These are phyloP conservation scores for Umbelopsis isabellina DNA, from an alignment of 192 early-diverging fungal species.

Conservation along the genomic window DNA sequence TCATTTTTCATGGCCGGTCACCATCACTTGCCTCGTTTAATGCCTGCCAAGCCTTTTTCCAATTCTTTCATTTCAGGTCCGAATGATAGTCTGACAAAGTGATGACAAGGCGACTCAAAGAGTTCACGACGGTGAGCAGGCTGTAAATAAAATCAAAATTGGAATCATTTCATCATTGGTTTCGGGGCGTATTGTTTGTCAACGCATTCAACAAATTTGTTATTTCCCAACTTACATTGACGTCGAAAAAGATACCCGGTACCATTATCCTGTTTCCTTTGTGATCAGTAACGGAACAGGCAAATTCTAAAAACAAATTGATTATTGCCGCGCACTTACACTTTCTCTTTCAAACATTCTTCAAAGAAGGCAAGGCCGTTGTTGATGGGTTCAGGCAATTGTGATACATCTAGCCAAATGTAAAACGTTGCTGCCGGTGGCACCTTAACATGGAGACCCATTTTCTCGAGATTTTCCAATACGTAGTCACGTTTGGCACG, in stretches of 20 bases:
- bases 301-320: neutral
- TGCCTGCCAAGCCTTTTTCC: constrained; percentile 49
- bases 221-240: constrained; percentile 42
- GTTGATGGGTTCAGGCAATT: constrained; percentile 54
- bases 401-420: constrained; percentile 53
- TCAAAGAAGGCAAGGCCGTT: constrained; percentile 59
- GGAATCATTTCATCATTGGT: neutral
- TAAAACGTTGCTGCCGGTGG: constrained; percentile 60
- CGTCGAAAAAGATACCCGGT: constrained; percentile 61
- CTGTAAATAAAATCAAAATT: neutral
- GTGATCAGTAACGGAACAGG: neutral
- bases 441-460: constrained; percentile 43
- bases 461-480: constrained; percentile 37
- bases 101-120: constrained; percentile 56
- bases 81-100: constrained; percentile 58
- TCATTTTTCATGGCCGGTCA: neutral
- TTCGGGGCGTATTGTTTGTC: neutral
- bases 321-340: constrained; percentile 43
- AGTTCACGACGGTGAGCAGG: constrained; percentile 57
- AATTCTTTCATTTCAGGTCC: constrained; percentile 58
- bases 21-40: constrained; percentile 34
- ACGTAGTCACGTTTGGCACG: constrained; percentile 53
- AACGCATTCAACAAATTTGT: neutral
- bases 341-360: constrained; percentile 55
- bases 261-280: constrained; percentile 24